phyloP scores from a whole-genome alignment of 2,329 filamentous ascomycete genomes.

The Rhinocladiella similis region DNA sequence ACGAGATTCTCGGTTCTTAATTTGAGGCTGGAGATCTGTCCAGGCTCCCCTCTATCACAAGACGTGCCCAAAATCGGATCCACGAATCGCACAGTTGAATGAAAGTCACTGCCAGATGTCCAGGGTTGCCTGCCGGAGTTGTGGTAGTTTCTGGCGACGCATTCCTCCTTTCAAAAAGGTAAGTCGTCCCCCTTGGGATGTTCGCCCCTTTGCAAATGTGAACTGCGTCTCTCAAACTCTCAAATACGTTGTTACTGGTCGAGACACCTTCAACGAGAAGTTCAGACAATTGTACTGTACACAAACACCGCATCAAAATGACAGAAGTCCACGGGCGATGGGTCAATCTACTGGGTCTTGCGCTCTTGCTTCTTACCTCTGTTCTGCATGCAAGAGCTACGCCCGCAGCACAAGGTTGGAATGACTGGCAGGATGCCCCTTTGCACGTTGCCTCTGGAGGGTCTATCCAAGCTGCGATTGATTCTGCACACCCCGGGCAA shows the following conservation, averaged over 20 bases:
- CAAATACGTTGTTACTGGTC: not conserved
- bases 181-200: no score
- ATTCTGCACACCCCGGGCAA: constrained; percentile 15
- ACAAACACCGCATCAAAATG: not conserved
- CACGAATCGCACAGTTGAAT: not conserved
- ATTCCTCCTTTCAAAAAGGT: no score
- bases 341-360: not conserved
- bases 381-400: not conserved
- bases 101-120: not conserved
- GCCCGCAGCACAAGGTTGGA: no score
- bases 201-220: no score
- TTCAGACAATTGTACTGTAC: not conserved
- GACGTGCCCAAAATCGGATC: not conserved
- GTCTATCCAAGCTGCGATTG: constrained; percentile 21
- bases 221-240: not conserved
- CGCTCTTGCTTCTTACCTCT: not conserved
- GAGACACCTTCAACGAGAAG: not conserved
- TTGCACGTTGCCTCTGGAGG: constrained; percentile 16
- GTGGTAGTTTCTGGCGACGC: no score
- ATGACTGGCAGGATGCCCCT: constrained; percentile 4
- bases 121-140: no score
- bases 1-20: not conserved
- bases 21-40: not conserved
- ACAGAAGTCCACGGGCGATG: not conserved
- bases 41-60: not conserved